Conservation (phyloP, 768 basidiomycete genomes). For the Hygrocybe punicea region DNA sequence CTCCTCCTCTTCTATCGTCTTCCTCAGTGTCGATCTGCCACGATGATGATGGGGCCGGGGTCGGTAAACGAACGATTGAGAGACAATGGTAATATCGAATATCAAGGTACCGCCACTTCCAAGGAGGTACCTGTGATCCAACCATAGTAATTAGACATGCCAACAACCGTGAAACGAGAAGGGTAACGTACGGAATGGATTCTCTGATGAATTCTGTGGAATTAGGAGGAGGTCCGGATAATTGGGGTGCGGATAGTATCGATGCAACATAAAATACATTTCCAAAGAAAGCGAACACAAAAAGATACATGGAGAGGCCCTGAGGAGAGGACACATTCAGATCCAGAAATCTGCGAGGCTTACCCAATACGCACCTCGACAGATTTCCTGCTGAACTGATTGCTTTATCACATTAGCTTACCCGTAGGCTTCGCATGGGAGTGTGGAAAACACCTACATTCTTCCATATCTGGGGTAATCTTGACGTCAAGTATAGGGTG, state of each 20-base stretch:
- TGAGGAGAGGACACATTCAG: slow-evolving; percentile 28
- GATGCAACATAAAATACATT: slow-evolving; percentile 92
- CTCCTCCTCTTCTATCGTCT: slow-evolving; percentile 44
- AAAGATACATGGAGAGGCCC: slow-evolving; percentile 92
- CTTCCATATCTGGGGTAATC: slow-evolving; percentile 98
- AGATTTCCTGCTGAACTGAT: slow-evolving; percentile 81
- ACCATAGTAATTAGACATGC: not conserved
- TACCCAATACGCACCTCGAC: slow-evolving; percentile 56
- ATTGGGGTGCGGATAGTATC: slow-evolving; percentile 73
- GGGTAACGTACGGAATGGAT: slow-evolving; percentile 71
- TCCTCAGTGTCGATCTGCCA: slow-evolving; percentile 17
- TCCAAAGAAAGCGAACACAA: slow-evolving; percentile 90
- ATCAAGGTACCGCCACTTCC: slow-evolving; percentile 91
- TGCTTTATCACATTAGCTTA: slow-evolving; percentile 1
- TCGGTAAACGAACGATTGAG: slow-evolving; percentile 79
- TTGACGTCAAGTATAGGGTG: slow-evolving; percentile 85
- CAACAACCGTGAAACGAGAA: not conserved
- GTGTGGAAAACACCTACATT: slow-evolving; percentile 58
- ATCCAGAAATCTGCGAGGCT: not conserved
- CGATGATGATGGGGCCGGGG: slow-evolving; percentile 34
- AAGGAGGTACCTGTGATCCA: slow-evolving; percentile 66
- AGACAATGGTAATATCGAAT: slow-evolving; percentile 90
- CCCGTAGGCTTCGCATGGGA: not conserved
- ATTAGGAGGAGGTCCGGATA: slow-evolving; percentile 53
- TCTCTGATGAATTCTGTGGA: slow-evolving; percentile 70